Conservation (phyloP, 2,329 filamentous ascomycete genomes). For the Epicoccum nigrum region DNA sequence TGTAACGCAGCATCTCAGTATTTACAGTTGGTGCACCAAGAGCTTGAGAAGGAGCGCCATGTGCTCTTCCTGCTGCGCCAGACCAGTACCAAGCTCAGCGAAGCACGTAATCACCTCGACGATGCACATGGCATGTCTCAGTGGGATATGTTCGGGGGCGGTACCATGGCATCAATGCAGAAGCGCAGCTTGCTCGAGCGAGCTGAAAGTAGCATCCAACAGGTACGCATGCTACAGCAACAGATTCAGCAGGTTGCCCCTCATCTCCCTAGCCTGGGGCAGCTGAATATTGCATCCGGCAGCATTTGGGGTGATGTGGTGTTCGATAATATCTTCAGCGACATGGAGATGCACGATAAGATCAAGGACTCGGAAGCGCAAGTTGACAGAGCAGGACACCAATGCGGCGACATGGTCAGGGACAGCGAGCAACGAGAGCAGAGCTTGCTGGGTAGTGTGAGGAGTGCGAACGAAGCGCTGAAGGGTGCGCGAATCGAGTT, state of each 20-base stretch:
- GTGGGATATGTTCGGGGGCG: conserved; percentile 59
- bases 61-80: conserved; percentile 35
- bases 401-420: conserved; percentile 44
- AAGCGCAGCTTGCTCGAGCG: conserved; percentile 59
- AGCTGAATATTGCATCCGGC: conserved; percentile 54
- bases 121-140: conserved; percentile 33
- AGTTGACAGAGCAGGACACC: conserved; percentile 26
- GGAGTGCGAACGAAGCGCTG: conserved; percentile 42
- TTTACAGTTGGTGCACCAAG: conserved; percentile 20
- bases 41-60: conserved; percentile 34
- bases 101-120: conserved; percentile 29
- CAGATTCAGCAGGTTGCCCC: conserved; percentile 53
- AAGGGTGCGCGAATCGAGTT: conserved; percentile 43
- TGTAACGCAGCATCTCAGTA: conserved; percentile 23
- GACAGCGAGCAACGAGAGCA: conserved; percentile 39
- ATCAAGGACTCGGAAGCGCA: conserved; percentile 54
- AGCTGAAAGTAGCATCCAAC: conserved; percentile 53
- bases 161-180: conserved; percentile 58
- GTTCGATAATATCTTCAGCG: conserved; percentile 63
- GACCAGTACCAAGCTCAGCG: conserved; percentile 26
- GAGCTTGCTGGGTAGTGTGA: conserved; percentile 29
- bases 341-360: conserved; percentile 60
- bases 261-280: conserved; percentile 46
- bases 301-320: conserved; percentile 58
- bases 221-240: conserved; percentile 47